phyloP scores from a whole-genome alignment of 495 filamentous ascomycete species.

The Chaetomidium leptoderma region DNA sequence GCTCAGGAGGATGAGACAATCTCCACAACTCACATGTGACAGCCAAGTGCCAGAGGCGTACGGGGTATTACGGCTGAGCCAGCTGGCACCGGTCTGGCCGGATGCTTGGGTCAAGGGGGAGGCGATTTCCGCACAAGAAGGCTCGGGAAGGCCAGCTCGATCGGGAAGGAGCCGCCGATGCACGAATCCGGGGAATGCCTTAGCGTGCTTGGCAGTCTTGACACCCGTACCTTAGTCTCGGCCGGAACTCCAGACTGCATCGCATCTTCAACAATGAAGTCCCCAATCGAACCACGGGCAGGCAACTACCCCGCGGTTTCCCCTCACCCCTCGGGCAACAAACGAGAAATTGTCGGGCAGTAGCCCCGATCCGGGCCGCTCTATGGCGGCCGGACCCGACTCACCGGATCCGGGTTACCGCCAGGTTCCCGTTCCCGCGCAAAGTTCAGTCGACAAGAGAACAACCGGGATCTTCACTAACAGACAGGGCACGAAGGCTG shows the following conservation, averaged over 20 bases:
- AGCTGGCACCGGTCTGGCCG: conserved; percentile 5
- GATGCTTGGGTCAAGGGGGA: conserved; percentile 1
- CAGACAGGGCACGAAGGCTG: too few species aligned
- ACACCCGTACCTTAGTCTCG: background rate
- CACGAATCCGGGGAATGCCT: conserved; percentile 23
- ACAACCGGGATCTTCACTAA: too few species aligned
- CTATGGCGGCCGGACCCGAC: background rate
- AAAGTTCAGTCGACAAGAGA: too few species aligned
- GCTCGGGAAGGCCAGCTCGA: conserved; percentile 7
- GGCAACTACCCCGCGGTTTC: background rate
- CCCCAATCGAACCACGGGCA: background rate
- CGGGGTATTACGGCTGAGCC: background rate
- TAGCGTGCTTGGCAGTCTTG: conserved; percentile 5
- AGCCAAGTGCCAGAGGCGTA: conserved; percentile 4
- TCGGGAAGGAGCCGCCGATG: conserved; percentile 16
- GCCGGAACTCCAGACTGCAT: too few species aligned
- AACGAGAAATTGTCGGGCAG: background rate
- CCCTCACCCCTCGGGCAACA: background rate
- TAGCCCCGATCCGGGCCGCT: background rate
- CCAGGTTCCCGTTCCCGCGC: too few species aligned
- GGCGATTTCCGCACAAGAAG: conserved; percentile 9
- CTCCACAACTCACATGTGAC: conserved; percentile 6
- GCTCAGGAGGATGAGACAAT: too few species aligned
- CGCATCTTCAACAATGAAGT: background rate
- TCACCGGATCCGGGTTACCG: background rate